Evolutionary conservation across 345 rosid species (phyloP), one percentile per base, ranked within the genome.

Genomic region (Pseudoturritis turrita): DNA sequence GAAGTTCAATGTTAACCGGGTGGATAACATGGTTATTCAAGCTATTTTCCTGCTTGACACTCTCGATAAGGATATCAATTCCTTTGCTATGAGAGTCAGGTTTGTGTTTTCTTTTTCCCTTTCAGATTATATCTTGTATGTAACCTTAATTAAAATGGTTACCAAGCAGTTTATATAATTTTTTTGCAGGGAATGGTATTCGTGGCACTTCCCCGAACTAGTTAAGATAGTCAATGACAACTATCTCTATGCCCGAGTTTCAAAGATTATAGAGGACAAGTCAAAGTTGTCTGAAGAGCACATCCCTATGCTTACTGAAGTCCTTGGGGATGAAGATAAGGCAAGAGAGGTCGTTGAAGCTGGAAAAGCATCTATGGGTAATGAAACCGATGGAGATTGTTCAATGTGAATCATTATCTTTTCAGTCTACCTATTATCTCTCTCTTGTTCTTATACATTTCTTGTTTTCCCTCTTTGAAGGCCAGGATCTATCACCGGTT

Each of bases 291-390:
- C 88, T 44, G 92, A 89, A 28, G 90, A 86, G 36, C 78, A 83
- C 21, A 63, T 89, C 19, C 77, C 90, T 9, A 82, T 73, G 70
- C 73, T 91, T 52, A 89, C 90, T 14, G 94, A 91, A 39, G 70
- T 86, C 60, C 72, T 89, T n/a, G 92, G 97, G 8, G 98, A 95
- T 78, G 98, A 95, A 81, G 97, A 89, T 43, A 95, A 91, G 75
- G 98, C 94, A 4, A 95, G 76, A 75, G 97, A 95, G 69, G 78
- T 91, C 21, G 80, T 95, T 2, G 99, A 89, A 80, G 99, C 98
- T 77, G 96, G 96, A 41, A 91, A 89, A 82, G 96, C 94, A 74
- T 95, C 98, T 37, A 95, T 92, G 98, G 99, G 96, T 95, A 86
- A 49, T 23, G n/a, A 49, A 44, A 52, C 61, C 72, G 10, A 2